A percentile compares a stretch with the other conserved stretches of the same genome.
These are phyloP conservation scores for Spathaspora hagerdaliae DNA, from an alignment of 805 yeast species.

Conservation along the genomic window DNA sequence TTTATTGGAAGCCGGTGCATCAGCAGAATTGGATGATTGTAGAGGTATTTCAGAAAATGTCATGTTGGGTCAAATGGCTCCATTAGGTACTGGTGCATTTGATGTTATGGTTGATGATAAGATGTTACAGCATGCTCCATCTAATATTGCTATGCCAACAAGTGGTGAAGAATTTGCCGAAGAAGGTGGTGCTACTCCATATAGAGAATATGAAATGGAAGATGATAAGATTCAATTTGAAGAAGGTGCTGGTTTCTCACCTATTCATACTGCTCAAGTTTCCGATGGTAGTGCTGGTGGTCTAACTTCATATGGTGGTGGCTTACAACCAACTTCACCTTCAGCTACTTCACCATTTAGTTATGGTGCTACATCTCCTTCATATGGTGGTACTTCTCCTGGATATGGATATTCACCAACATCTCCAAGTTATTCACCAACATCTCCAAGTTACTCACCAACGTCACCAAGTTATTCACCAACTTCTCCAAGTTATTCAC, in stretches of 20 bases:
- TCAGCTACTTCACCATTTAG: conserved; percentile 59
- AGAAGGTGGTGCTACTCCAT: conserved; percentile 88
- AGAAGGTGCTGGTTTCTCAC: conserved; percentile 87
- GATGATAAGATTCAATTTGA: conserved; percentile 60
- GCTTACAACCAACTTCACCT: conserved; percentile 37
- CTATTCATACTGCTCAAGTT: conserved; percentile 81
- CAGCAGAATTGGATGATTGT: conserved; percentile 97
- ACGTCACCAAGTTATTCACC: conserved; percentile 62
- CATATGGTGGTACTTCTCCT: conserved; percentile 53
- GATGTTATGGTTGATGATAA: conserved; percentile 93
- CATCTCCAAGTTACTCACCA: conserved; percentile 71
- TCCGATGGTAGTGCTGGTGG: conserved; percentile 75
- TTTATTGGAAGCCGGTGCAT: conserved; percentile 94
- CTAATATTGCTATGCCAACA: conserved; percentile 40
- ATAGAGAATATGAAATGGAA: conserved; percentile 60
- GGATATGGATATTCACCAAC: conserved; percentile 66
- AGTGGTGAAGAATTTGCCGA: conserved; percentile 21
- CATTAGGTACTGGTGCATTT: conserved; percentile 97
- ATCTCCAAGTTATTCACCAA: conserved; percentile 67
- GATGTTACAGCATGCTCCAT: conserved; percentile 64
- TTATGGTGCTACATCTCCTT: conserved; percentile 43
- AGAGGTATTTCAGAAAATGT: conserved; percentile 98
- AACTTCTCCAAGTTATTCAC: conserved; percentile 66
- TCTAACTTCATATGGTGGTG: conserved; percentile 82
- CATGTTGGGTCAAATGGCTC: conserved; percentile 97